phyloP scores from a whole-genome alignment of 768 basidiomycete species.

The Crepidotus variabilis region DNA sequence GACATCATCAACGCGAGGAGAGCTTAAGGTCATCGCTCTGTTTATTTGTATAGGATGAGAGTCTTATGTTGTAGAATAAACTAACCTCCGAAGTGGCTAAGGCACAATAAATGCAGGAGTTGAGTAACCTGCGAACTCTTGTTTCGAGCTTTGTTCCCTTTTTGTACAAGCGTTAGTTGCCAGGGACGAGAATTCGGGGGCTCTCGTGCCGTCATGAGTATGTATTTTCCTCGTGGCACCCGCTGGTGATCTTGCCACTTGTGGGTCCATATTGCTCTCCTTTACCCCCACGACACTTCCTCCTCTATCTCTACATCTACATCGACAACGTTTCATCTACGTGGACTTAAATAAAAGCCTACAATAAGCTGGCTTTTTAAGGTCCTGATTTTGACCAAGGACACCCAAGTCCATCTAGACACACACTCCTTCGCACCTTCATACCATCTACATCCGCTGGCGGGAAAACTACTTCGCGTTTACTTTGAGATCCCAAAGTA shows the following conservation, averaged over 20 bases:
- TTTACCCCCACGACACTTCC: neutral
- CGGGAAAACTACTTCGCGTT: neutral
- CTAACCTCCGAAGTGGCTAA: neutral
- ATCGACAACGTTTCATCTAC: neutral
- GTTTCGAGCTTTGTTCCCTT: neutral
- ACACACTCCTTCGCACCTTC: neutral
- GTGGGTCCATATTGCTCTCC: neutral
- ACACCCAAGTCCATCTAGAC: neutral
- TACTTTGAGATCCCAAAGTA: neutral
- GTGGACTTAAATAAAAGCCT: neutral
- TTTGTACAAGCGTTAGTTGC: neutral
- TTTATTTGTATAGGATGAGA: no score
- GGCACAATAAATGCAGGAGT: neutral
- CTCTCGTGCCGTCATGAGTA: neutral
- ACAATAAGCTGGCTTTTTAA: neutral
- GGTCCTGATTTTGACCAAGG: neutral
- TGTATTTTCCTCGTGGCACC: neutral
- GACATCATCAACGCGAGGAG: constrained; percentile 79
- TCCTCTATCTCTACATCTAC: neutral
- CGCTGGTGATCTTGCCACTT: neutral
- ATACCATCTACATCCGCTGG: neutral
- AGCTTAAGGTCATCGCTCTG: constrained; percentile 3
- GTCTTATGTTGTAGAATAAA: no score
- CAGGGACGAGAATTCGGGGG: neutral
- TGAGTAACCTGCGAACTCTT: neutral